Evolutionary conservation across 441 rosid genomes (phyloP).

Genomic region (Euphorbia corollata): DNA sequence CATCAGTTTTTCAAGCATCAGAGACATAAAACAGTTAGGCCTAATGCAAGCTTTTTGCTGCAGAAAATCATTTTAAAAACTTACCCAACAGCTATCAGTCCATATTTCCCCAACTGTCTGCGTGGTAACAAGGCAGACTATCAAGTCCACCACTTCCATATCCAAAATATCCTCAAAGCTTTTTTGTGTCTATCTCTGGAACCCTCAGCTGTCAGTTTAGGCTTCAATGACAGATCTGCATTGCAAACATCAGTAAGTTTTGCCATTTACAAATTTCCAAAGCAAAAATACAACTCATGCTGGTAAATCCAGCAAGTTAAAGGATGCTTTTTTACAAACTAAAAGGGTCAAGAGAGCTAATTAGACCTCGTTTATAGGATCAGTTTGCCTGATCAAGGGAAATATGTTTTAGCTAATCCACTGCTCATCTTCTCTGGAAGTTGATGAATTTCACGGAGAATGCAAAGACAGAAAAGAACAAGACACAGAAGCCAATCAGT

Average conservation of each 20-base stretch:
- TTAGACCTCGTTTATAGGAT: background rate
- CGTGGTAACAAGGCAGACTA: background rate
- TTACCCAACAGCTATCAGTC: background rate
- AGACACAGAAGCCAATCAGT: conserved; percentile 41
- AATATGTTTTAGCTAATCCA: background rate
- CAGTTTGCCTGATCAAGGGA: background rate
- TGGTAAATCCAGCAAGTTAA: too few species aligned
- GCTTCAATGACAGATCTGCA: background rate
- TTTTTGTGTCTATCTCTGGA: background rate
- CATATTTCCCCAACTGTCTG: background rate
- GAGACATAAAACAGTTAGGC: background rate
- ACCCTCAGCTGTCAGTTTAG: background rate
- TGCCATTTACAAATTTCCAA: background rate
- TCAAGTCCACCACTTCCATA: background rate
- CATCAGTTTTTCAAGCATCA: background rate
- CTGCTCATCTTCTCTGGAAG: conserved; percentile 66
- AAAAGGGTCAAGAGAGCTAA: background rate
- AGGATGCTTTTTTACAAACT: too few species aligned
- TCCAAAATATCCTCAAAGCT: background rate
- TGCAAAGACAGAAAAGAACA: conserved; percentile 60
- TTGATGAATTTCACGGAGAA: conserved; percentile 56
- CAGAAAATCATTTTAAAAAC: background rate
- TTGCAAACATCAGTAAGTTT: background rate
- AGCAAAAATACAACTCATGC: background rate
- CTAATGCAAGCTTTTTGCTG: background rate